These are phyloP conservation scores for Condylostoma magnum DNA, from an alignment of 169 alveolate genomes.

Conservation along the genomic window DNA sequence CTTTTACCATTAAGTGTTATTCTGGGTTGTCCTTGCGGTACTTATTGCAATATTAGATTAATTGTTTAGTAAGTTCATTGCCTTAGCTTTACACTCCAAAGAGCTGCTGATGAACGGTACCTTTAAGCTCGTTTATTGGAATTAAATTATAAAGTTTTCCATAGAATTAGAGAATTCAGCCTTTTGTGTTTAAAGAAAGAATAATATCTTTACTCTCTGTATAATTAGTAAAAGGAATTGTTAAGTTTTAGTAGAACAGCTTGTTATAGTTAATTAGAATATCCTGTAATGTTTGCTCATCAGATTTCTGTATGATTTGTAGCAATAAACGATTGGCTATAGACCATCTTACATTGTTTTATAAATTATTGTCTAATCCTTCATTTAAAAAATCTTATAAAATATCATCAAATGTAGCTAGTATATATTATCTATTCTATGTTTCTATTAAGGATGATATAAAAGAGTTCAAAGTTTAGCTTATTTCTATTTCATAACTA, in stretches of 20 bases:
- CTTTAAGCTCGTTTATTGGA: slow-evolving; percentile 12
- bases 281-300: slow-evolving; percentile 7
- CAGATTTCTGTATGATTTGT: slow-evolving; percentile 25
- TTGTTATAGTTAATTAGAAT: slow-evolving; percentile 30
- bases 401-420: not conserved
- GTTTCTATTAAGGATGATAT: not conserved
- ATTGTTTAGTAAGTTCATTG: slow-evolving; percentile 44
- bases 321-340: slow-evolving; percentile 34
- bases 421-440: not conserved
- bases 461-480: not conserved
- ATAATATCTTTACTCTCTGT: slow-evolving; percentile 26
- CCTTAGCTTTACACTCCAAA: slow-evolving; percentile 45
- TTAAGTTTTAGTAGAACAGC: slow-evolving; percentile 7
- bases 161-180: slow-evolving; percentile 25
- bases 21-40: slow-evolving; percentile 16
- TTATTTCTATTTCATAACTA: slow-evolving; percentile 12
- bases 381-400: not conserved
- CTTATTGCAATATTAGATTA: slow-evolving; percentile 31
- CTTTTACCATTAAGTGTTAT: not conserved
- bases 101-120: slow-evolving; percentile 29
- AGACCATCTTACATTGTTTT: slow-evolving; percentile 43
- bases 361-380: slow-evolving; percentile 28
- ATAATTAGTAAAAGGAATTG: not conserved
- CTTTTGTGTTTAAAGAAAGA: slow-evolving; percentile 31
- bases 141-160: slow-evolving; percentile 18